phyloP scores from a whole-genome alignment of 306 rosid genomes.

The Mimosa pudica region DNA sequence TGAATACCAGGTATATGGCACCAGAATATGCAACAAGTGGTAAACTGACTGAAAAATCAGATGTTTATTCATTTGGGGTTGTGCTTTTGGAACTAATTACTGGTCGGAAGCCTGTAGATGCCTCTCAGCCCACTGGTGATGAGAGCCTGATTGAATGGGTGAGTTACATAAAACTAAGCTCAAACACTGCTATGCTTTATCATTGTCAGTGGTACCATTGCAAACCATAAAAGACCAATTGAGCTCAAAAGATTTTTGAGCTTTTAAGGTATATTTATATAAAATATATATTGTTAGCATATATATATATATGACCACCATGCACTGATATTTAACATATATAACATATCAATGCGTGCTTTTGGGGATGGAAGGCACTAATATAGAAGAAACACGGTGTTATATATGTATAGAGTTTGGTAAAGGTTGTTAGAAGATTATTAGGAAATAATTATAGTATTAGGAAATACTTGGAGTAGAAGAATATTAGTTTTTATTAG shows the following conservation, averaged over 20 bases:
- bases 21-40: slow-evolving; percentile 99
- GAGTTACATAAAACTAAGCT: slow-evolving; percentile 32
- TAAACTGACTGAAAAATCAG: slow-evolving; percentile 93
- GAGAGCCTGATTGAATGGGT: slow-evolving; percentile 99
- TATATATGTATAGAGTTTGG: background rate
- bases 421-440: too few species aligned
- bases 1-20: slow-evolving; percentile 84
- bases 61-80: slow-evolving; percentile 93
- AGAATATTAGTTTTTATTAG: too few species aligned
- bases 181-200: background rate
- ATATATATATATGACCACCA: too few species aligned
- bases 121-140: slow-evolving; percentile 93
- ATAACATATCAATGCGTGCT: background rate
- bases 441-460: too few species aligned
- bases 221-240: background rate
- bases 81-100: slow-evolving; percentile 96
- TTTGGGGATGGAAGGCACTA: background rate
- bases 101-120: slow-evolving; percentile 93
- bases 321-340: background rate
- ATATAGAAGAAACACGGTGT: background rate
- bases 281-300: too few species aligned
- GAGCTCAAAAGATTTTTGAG: background rate
- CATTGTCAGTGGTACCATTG: background rate
- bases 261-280: background rate
- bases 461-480: too few species aligned